Percentiles rank a stretch among this genome's conserved stretches.
These are phyloP conservation scores for Saccharum officinarum DNA, from an alignment of 176 grass and related monocot species.

Conservation along the genomic window DNA sequence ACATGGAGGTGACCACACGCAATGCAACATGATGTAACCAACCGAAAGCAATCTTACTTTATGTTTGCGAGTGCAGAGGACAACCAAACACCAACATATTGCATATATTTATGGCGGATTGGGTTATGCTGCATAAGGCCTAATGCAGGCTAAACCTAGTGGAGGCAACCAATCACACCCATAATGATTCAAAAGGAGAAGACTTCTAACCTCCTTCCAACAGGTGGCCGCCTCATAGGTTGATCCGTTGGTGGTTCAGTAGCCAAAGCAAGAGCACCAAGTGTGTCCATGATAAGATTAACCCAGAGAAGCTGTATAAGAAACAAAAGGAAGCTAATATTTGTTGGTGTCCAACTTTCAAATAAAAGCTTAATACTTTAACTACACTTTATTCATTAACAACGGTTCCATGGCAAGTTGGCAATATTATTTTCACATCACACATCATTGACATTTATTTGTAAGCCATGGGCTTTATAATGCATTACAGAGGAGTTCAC, in stretches of 20 bases:
- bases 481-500: background rate
- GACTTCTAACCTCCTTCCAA: conserved; percentile 67
- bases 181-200: conserved; percentile 24
- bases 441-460: conserved; percentile 15
- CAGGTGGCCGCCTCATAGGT: conserved; percentile 73
- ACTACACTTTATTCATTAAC: conserved; percentile 8
- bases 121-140: background rate
- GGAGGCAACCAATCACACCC: background rate
- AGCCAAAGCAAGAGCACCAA: conserved; percentile 95
- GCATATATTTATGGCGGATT: background rate
- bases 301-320: conserved; percentile 90
- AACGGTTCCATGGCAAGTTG: background rate
- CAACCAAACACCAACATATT: background rate
- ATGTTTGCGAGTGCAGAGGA: background rate
- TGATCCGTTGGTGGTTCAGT: conserved; percentile 93
- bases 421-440: conserved; percentile 18
- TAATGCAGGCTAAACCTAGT: background rate
- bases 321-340: conserved; percentile 34
- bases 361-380: conserved; percentile 1
- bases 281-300: conserved; percentile 99
- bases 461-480: background rate
- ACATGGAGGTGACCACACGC: background rate
- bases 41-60: background rate
- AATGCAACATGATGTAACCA: background rate
- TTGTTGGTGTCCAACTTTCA: background rate